A percentile compares a stretch with the other conserved stretches of the same genome.
phyloP scores from a whole-genome alignment of 495 filamentous ascomycete genomes.

The Gamarada debralockiae region DNA sequence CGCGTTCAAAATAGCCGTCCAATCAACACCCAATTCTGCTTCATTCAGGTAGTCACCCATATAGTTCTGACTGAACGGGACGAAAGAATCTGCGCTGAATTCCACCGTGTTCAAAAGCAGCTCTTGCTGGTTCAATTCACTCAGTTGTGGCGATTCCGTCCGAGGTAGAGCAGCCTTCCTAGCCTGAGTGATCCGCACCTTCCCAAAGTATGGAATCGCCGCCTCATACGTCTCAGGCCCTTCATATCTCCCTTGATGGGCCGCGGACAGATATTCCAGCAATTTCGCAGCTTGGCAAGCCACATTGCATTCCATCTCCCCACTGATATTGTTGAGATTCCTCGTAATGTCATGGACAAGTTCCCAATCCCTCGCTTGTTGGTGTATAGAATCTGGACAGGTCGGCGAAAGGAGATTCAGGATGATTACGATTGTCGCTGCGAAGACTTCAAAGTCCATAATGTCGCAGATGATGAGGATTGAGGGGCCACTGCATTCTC shows the following conservation, averaged over 20 bases:
- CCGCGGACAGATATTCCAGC: slow-evolving; percentile 34
- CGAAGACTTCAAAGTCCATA: slow-evolving; percentile 53
- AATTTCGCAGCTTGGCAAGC: slow-evolving; percentile 43
- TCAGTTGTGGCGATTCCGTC: neutral
- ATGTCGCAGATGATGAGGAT: slow-evolving; percentile 46
- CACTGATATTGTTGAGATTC: slow-evolving; percentile 36
- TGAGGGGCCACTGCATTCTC: slow-evolving; percentile 24
- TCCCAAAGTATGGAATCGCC: slow-evolving; percentile 45
- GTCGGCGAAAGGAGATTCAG: slow-evolving; percentile 38
- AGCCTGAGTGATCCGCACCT: slow-evolving; percentile 5
- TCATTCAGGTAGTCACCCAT: slow-evolving; percentile 4
- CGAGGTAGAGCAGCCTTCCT: neutral
- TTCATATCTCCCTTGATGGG: neutral
- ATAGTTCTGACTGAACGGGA: slow-evolving; percentile 1
- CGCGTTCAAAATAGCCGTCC: slow-evolving; percentile 7
- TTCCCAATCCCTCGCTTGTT: slow-evolving; percentile 43
- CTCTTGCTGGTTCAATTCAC: neutral
- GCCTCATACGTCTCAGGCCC: slow-evolving; percentile 28
- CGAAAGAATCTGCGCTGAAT: slow-evolving; percentile 10
- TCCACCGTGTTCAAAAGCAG: neutral
- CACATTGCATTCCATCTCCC: slow-evolving; percentile 41
- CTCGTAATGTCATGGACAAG: slow-evolving; percentile 37
- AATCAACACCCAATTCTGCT: slow-evolving; percentile 11
- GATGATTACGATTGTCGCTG: slow-evolving; percentile 43
- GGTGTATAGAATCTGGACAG: slow-evolving; percentile 11